phyloP scores from a whole-genome alignment of 2,329 filamentous ascomycete genomes.

The Fusarium piperis region DNA sequence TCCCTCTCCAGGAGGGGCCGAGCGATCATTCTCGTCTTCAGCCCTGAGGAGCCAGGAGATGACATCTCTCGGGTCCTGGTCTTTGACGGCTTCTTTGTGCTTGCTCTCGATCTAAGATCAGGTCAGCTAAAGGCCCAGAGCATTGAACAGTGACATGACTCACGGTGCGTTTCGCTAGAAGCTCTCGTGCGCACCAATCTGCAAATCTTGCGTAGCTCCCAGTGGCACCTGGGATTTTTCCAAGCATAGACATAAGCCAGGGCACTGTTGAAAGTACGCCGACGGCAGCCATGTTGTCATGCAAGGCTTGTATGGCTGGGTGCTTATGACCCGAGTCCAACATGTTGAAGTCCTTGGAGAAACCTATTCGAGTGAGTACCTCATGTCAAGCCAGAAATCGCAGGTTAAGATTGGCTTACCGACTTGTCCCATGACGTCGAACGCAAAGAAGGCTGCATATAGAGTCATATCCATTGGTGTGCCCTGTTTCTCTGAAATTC shows the following conservation, averaged over 20 bases:
- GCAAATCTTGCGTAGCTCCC: slow-evolving; percentile 3
- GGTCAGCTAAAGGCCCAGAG: neutral
- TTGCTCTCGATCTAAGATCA: neutral
- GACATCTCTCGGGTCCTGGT: neutral
- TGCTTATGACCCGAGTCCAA: neutral
- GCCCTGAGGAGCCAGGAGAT: slow-evolving; percentile 6
- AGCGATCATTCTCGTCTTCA: slow-evolving; percentile 2
- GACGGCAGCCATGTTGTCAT: slow-evolving; percentile 4
- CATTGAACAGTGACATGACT: neutral
- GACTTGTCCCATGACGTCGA: slow-evolving; percentile 9
- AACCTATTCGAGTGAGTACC: neutral
- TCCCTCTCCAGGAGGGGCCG: slow-evolving; percentile 6
- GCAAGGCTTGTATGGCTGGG: neutral
- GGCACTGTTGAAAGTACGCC: neutral
- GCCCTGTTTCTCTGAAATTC: neutral
- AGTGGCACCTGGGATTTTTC: slow-evolving; percentile 10
- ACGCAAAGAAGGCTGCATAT: neutral
- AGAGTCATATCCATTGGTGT: neutral
- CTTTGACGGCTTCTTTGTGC: neutral
- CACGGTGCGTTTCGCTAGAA: slow-evolving; percentile 3
- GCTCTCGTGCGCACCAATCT: slow-evolving; percentile 2
- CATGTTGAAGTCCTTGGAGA: slow-evolving; percentile 5
- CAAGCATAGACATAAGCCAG: slow-evolving; percentile 6
- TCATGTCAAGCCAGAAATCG: neutral
- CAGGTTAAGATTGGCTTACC: neutral